Evolutionary conservation across 352 stramenopile species (phyloP).

Genomic region (Globisporangium middletonii): DNA sequence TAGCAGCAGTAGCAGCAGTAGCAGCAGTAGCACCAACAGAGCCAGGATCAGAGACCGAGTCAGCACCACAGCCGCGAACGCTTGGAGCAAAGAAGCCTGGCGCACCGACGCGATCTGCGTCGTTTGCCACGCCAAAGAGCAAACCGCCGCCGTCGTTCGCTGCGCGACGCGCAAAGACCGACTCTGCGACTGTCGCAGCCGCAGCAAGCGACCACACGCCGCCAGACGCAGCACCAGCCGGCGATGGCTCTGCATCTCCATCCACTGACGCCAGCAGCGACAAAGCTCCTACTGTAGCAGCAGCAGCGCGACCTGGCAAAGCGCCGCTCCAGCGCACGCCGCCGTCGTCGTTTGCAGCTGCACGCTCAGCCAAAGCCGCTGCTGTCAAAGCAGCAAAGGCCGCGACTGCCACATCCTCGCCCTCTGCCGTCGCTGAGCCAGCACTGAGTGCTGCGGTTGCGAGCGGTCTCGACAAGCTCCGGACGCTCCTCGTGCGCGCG

Average conservation of each 20-base stretch:
- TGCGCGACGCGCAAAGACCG: no score
- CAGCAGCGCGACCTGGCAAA: no score
- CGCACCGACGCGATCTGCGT: conserved; percentile 9
- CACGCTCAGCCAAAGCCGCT: conserved; percentile 16
- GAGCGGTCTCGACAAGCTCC: conserved; percentile 32
- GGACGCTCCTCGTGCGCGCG: conserved; percentile 36
- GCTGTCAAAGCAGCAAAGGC: background rate
- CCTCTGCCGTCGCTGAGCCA: background rate
- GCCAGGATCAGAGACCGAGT: background rate
- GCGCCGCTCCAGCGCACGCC: background rate
- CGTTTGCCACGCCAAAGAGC: conserved; percentile 16
- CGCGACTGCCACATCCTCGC: background rate
- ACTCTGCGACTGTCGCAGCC: no score
- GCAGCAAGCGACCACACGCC: no score
- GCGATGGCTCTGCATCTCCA: no score
- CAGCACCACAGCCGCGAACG: background rate
- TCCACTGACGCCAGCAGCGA: no score
- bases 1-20: background rate
- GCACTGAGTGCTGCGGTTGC: conserved; percentile 3
- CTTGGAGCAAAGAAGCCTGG: conserved; percentile 1
- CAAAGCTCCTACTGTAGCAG: no score
- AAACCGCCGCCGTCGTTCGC: conserved; percentile 1
- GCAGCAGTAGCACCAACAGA: background rate
- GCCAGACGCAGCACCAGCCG: no score
- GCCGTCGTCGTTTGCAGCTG: conserved; percentile 22